Conservation (phyloP, 2,329 filamentous ascomycete genomes). For the Phymatotrichopsis omnivora region DNA sequence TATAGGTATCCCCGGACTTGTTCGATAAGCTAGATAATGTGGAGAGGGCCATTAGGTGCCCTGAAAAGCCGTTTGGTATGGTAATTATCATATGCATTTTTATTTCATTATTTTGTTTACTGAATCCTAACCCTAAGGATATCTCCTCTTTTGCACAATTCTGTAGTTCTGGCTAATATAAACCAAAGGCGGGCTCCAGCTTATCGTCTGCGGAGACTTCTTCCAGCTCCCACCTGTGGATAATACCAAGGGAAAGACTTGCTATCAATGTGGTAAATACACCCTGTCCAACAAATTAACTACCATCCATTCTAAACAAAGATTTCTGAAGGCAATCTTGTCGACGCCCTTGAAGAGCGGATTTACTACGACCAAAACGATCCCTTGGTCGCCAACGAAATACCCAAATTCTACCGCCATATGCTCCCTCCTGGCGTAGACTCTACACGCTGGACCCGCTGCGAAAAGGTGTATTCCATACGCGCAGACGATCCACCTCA, state of each 20-base stretch:
- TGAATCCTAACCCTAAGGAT: too few relatives aligned
- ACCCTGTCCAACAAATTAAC: not conserved
- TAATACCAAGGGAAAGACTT: constrained; percentile 38
- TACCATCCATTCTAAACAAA: not conserved
- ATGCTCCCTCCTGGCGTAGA: constrained; percentile 13
- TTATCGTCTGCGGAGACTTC: constrained; percentile 51
- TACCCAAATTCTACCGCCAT: not conserved
- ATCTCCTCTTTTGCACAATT: too few relatives aligned
- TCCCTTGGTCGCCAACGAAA: constrained; percentile 18
- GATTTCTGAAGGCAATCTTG: constrained; percentile 38
- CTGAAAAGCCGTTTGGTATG: constrained; percentile 34
- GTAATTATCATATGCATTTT: constrained; percentile 26
- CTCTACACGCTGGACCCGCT: constrained; percentile 13
- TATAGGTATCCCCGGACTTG: constrained; percentile 31
- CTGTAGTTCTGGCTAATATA: too few relatives aligned
- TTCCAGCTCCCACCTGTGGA: constrained; percentile 49
- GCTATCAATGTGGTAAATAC: constrained; percentile 39
- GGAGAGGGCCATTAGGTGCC: constrained; percentile 35
- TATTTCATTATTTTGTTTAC: too few relatives aligned
- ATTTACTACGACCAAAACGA: constrained; percentile 35
- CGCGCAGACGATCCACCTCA: not conserved
- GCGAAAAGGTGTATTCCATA: not conserved
- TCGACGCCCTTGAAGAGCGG: constrained; percentile 23
- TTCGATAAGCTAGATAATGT: constrained; percentile 45
- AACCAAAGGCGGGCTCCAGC: constrained; percentile 43